Conservation (phyloP, 1,284 basidiomycete genomes). For the Omphalotus olearius region DNA sequence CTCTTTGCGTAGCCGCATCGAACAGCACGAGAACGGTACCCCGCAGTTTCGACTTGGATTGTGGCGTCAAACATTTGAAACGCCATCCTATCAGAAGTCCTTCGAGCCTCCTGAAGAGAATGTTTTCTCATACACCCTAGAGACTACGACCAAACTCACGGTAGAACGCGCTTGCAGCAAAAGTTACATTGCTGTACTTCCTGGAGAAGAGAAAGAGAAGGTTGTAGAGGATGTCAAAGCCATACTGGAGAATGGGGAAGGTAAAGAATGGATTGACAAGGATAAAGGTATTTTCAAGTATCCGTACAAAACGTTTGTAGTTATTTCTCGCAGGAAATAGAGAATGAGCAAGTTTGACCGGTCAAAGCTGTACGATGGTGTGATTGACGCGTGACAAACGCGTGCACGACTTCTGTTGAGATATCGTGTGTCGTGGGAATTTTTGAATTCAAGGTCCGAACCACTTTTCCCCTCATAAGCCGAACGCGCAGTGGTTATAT, state of each 20-base stretch:
- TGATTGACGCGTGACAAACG: too few relatives aligned
- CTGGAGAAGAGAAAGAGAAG: slow-evolving; percentile 45
- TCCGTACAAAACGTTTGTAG: slow-evolving; percentile 40
- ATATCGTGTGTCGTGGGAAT: not conserved
- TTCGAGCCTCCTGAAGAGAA: slow-evolving; percentile 56
- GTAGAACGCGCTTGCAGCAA: slow-evolving; percentile 66
- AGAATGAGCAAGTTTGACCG: not conserved
- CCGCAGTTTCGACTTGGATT: slow-evolving; percentile 72
- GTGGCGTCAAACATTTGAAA: slow-evolving; percentile 64
- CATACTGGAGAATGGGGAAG: slow-evolving; percentile 43
- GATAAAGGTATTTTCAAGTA: slow-evolving; percentile 41
- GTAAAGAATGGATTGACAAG: slow-evolving; percentile 41
- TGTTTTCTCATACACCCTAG: slow-evolving; percentile 44
- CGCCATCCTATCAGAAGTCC: slow-evolving; percentile 43
- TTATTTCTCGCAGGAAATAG: slow-evolving; percentile 35
- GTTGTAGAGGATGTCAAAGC: slow-evolving; percentile 44
- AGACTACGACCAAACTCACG: slow-evolving; percentile 45
- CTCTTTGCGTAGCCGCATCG: slow-evolving; percentile 59
- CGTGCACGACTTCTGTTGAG: too few relatives aligned
- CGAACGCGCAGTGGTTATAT: not conserved
- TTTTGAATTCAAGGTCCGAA: not conserved
- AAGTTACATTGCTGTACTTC: slow-evolving; percentile 65
- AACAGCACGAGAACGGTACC: slow-evolving; percentile 59
- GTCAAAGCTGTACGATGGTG: too few relatives aligned
- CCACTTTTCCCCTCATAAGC: not conserved